These are phyloP conservation scores for Hamigera avellanea DNA, from an alignment of 495 filamentous ascomycete genomes.

Conservation along the genomic window DNA sequence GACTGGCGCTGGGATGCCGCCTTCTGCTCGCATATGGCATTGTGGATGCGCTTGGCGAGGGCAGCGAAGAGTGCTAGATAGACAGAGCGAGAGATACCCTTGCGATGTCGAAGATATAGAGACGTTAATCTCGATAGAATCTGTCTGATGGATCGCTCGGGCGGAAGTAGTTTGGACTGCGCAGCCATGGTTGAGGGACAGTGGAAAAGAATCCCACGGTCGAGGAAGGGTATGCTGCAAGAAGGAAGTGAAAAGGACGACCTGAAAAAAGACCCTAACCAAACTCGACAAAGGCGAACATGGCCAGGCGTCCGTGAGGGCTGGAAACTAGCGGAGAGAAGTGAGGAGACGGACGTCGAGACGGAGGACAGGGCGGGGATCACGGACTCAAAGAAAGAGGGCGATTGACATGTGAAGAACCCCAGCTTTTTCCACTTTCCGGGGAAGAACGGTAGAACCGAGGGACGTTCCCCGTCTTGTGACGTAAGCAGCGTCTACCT, in stretches of 20 bases:
- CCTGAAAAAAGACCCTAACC: constrained; percentile 12
- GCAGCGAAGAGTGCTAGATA: constrained; percentile 88
- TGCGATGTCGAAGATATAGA: constrained; percentile 77
- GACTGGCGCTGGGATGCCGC: constrained; percentile 66
- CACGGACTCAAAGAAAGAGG: no score
- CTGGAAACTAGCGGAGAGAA: not conserved
- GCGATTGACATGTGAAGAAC: not conserved
- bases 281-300: constrained; percentile 18
- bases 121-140: constrained; percentile 60
- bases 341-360: not conserved
- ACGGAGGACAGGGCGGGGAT: no score
- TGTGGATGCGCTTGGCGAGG: constrained; percentile 77
- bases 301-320: constrained; percentile 10
- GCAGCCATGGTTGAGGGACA: constrained; percentile 48
- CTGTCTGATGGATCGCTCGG: constrained; percentile 60
- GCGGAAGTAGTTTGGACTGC: constrained; percentile 65
- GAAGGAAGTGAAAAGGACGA: no score
- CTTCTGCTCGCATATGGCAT: constrained; percentile 88
- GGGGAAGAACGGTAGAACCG: no score
- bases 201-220: no score
- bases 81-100: constrained; percentile 77
- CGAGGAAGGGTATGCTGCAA: no score
- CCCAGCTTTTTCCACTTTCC: no score
- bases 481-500: no score
- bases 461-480: no score